These are phyloP conservation scores for Taiwanofungus camphoratus DNA, from an alignment of 1,284 basidiomycete genomes.

Conservation along the genomic window DNA sequence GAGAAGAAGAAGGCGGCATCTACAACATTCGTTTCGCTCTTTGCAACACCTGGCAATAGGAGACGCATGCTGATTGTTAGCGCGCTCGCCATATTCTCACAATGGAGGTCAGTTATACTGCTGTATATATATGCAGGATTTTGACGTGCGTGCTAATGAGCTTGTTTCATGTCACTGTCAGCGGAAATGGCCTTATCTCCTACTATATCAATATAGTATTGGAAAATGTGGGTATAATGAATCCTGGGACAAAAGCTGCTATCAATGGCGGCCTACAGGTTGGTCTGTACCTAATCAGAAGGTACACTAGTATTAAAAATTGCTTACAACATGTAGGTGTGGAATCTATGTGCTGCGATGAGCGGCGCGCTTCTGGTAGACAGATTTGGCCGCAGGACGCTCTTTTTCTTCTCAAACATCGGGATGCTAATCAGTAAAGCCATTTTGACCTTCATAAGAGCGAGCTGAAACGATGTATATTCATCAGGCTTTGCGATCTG, in stretches of 20 bases:
- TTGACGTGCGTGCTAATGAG: too few relatives aligned
- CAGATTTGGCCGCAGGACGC: conserved; percentile 50
- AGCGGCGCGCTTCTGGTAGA: conserved; percentile 55
- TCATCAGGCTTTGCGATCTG: conserved; percentile 47
- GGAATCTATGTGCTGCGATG: conserved; percentile 45
- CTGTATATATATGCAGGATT: too few relatives aligned
- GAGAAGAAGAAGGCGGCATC: conserved; percentile 57
- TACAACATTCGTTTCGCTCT: conserved; percentile 45
- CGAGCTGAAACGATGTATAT: too few relatives aligned
- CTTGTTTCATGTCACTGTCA: conserved; percentile 18
- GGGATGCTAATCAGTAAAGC: conserved; percentile 61
- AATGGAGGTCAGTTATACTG: conserved; percentile 64
- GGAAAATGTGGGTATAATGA: conserved; percentile 51
- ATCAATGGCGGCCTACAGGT: conserved; percentile 64
- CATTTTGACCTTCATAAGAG: too few relatives aligned
- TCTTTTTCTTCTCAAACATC: conserved; percentile 59
- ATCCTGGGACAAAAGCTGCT: conserved; percentile 46
- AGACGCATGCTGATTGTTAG: conserved; percentile 64
- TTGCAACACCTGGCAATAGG: conserved; percentile 56
- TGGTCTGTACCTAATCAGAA: conserved; percentile 1
- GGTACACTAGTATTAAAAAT: too few relatives aligned
- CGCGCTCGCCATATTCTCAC: conserved; percentile 63
- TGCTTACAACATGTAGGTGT: conserved; percentile 12
- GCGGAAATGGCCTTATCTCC: conserved; percentile 61
- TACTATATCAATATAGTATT: conserved; percentile 62